Base-by-base conservation (phyloP, 257 asterid species). In the Linaria vulgaris region DNA sequence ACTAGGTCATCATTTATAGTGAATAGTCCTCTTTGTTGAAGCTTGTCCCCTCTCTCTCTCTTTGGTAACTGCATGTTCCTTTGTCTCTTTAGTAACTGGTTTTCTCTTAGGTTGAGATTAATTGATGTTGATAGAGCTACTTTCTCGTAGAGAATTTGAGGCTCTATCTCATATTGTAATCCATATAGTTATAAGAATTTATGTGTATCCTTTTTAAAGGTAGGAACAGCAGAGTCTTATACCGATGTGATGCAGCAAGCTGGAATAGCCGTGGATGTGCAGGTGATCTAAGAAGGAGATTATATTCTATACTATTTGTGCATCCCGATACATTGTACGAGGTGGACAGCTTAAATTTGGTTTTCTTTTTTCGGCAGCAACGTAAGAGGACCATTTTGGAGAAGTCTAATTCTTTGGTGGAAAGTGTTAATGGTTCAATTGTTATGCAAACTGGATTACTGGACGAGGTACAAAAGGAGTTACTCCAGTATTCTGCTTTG, bases 161-260 rank as follows among this genome's bases (percentile, higher is more conserved):
- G 31, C 19, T 51, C 60, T 62, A 39, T 68, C 62, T 49, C 67
- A 19, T 56, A 44, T 68, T 71, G 62, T 19, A 25, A 37, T 49
- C 30, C 49, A 30, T 39, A 43, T 15, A 51, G 30, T 61, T 61
- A 5, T 56, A 25, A 60, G 17, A 23, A 25, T 27, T 25, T 56
- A 39, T 37, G 65, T 70, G 15, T 37, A 54, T 45, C 50, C 19
- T 44, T 65, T 39, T 57, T 61, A 22, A 74, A 92, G 99, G 86
- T 92, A 20, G 76, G 30, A 68, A 81, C 75, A 68, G 94, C 99
- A 77, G 97, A 89, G 73, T 73, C 88, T 66, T 92, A 89, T 72
- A 63, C 65, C 25, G 80, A 80, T 65, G 71, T 73, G 55, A 83
- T 92, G 85, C 83, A 69, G 69, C 85, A 56, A 61, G 82, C 96